Evolutionary conservation across 495 filamentous ascomycete genomes (phyloP).

Genomic region (Penicillium malachiteum): DNA sequence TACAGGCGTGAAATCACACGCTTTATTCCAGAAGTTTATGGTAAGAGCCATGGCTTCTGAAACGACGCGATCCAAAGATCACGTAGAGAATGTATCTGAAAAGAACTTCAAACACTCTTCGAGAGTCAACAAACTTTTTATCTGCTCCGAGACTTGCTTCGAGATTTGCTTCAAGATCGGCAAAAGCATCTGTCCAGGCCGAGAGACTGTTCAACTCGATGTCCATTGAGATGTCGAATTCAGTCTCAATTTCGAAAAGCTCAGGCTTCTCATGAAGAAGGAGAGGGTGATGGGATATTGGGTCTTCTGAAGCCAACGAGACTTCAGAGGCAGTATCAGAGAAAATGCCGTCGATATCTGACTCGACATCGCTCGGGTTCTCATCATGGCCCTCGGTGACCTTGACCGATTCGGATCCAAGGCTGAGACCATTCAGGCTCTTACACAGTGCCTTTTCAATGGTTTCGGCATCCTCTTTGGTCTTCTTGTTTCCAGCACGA

Average conservation of each 20-base stretch:
- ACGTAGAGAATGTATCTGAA: constrained; percentile 6
- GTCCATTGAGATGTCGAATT: background rate
- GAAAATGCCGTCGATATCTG: background rate
- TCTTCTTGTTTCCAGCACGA: constrained; percentile 2
- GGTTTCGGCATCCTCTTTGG: background rate
- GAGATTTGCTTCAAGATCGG: background rate
- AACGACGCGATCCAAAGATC: constrained; percentile 3
- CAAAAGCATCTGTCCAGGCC: background rate
- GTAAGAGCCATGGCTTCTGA: background rate
- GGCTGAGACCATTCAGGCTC: background rate
- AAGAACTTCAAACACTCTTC: constrained; percentile 7
- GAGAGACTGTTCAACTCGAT: background rate
- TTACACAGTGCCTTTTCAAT: constrained; percentile 1
- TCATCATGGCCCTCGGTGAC: background rate
- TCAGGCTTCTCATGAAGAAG: background rate
- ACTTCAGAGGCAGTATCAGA: background rate
- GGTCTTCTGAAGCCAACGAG: background rate
- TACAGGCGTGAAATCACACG: too few species aligned
- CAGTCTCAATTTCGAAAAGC: background rate
- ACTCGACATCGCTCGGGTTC: background rate
- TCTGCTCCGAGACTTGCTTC: too few species aligned
- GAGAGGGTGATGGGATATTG: background rate
- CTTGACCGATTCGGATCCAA: background rate
- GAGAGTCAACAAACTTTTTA: background rate
- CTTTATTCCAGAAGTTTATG: too few species aligned